Base-by-base conservation (phyloP, 2,329 filamentous ascomycete species). In the Diplodia seriata region DNA sequence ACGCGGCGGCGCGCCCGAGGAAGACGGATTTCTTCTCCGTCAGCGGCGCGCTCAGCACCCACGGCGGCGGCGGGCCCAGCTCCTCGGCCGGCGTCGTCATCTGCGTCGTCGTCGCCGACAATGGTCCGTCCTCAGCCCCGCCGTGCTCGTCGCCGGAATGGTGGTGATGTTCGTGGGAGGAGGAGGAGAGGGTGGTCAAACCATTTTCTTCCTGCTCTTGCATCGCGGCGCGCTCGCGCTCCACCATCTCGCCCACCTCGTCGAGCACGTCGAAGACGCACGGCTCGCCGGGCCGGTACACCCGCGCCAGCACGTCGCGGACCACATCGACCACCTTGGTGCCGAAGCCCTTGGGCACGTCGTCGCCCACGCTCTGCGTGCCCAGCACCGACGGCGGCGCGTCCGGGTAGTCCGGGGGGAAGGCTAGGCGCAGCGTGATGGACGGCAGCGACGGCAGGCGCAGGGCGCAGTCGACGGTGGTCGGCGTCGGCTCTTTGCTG, bases 251-350 rank as follows among this genome's bases (percentile, higher is more conserved):
- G 38, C 78, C 78, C 0, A 81, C 81, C 71, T 86, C 86, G 72
- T 97, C 94, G 47, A 97, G 85, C n/a, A 96, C 85, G 76, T 97
- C 94, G 74, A 94, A 99, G 3, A 99, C 82, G 74, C 94, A 97
- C 26, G 97, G 93, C 64, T 88, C 85, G 0, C 93, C 93, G 0
- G 88, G 86, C 64, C 86, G 84, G 77, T 90, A 97, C 4, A 91
- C 85, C n/a, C 84, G 82, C 0, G 82, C 83, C 38, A 97, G 80
- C 0, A 90, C 89, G 43, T 88, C 83, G 36, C 89, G 84, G 68
- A 95, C 89, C 2, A 91, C 79, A 2, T 86, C 85, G n/a, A 94
- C 84, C 61, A 93, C 86, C 63, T 87, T 83, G 62, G 87, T 88
- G 1, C 92, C 93, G 70, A 91, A 88, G 47, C 94, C 92, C 74